Base-by-base conservation (phyloP, 2,329 filamentous ascomycete genomes). In the Gliomastix tumulicola region DNA sequence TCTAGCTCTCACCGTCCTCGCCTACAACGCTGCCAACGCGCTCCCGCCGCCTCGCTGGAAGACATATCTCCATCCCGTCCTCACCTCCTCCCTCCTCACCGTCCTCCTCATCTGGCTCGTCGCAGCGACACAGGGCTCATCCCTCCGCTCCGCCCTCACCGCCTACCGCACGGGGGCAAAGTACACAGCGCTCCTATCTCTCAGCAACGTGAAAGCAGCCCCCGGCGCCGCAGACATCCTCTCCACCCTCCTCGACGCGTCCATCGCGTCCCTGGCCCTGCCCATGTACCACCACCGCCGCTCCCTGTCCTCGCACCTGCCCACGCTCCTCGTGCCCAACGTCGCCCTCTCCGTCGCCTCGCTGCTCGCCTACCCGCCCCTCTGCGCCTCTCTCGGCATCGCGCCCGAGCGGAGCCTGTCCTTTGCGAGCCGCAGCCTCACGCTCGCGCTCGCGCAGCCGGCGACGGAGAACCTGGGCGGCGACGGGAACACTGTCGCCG, bases 241-340 rank as follows among this genome's bases (percentile, higher is more conserved):
- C 41, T 56, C 62, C 42, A 71, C 66, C 30, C 52, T 71, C 6
- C 63, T 80, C 3, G 75, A 80, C 46, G 74, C 72, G 7, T 66
- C 64, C 42, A 79, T 80, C 43, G 70, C 79, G 0, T 64, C 72
- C 2, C 64, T 80, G 4, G 74, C 75, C 3, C 54, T 80, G 15
- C 74, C 76, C 1, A 79, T 79, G 72, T 79, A 71, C 50, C 68
- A 71, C 38, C 78, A 78, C 54, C 68, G 74, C 4, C 61, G 66
- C 27, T 74, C 79, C 55, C 62, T 80, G 12, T 59, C 59, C 17
- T 52, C 59, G 13, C 71, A 77, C 51, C 74, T 76, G 46, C 46
- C 66, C 28, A 63, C 68, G 28, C 77, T 80, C 38, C 56, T 73
- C 5, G 50, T 72, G 3, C 75, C 76, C 3, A 76, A 69, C 43